Evolutionary conservation across 1,284 basidiomycete species (phyloP).

Genomic region (Takashimella koratensis): DNA sequence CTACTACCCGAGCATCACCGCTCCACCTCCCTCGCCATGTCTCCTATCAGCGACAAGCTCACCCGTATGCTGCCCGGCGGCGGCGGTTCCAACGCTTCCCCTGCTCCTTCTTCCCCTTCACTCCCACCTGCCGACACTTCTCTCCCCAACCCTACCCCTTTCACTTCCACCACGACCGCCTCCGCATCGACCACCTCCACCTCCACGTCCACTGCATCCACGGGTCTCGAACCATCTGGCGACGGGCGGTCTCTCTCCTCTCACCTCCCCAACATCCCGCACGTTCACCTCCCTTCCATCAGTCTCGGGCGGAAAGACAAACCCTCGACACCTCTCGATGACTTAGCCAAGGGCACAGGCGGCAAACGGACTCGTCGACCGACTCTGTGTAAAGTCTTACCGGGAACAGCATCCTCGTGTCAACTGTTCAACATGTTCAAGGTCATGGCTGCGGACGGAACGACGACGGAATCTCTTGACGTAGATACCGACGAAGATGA

Average conservation of each 20-base stretch:
- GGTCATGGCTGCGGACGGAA: constrained; percentile 28
- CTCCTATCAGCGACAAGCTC: not conserved
- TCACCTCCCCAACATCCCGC: not conserved
- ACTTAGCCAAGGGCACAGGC: not conserved
- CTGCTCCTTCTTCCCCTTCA: not conserved
- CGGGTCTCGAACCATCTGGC: too few species aligned
- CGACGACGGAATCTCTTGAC: constrained; percentile 10
- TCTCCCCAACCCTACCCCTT: not conserved
- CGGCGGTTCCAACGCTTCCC: not conserved
- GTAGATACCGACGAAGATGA: constrained; percentile 24
- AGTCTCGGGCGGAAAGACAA: not conserved
- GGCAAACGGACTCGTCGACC: not conserved
- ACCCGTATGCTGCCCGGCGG: not conserved
- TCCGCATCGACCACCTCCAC: not conserved
- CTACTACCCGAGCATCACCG: too few species aligned
- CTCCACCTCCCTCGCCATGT: too few species aligned
- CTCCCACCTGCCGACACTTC: not conserved
- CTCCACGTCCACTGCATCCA: not conserved
- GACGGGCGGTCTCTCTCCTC: too few species aligned
- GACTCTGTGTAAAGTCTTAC: not conserved
- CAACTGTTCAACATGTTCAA: constrained; percentile 43
- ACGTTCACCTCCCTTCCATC: not conserved
- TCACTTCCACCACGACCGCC: not conserved
- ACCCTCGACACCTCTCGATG: not conserved
- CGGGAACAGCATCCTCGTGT: constrained; percentile 9